Percentiles rank a stretch among this genome's conserved stretches.
These are phyloP conservation scores for Aspergillus transmontanensis DNA, from an alignment of 2,329 filamentous ascomycete species.

Conservation along the genomic window DNA sequence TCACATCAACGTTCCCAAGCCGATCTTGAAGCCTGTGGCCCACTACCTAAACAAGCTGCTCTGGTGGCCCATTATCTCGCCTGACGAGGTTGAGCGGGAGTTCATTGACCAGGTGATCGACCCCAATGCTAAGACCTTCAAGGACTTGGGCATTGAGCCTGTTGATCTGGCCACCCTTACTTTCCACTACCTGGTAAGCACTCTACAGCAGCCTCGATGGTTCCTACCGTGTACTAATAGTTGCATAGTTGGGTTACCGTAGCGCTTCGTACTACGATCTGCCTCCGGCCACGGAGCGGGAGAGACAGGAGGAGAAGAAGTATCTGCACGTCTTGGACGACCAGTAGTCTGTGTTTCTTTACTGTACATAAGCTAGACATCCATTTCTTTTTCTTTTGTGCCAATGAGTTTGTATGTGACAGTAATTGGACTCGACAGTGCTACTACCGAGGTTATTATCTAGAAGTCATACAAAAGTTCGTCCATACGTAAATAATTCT, in stretches of 20 bases:
- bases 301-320: constrained; percentile 93
- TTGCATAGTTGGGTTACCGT: constrained; percentile 78
- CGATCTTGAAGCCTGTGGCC: constrained; percentile 73
- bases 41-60: constrained; percentile 75
- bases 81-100: constrained; percentile 86
- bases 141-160: constrained; percentile 87
- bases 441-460: not conserved
- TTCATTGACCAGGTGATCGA: constrained; percentile 94
- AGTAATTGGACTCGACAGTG: not conserved
- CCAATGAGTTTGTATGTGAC: not conserved
- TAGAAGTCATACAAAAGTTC: not conserved
- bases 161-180: constrained; percentile 83
- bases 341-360: constrained; percentile 59
- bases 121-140: constrained; percentile 88
- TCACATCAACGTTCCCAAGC: constrained; percentile 88
- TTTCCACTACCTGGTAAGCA: constrained; percentile 86
- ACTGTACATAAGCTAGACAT: constrained; percentile 46
- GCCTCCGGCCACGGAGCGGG: constrained; percentile 89
- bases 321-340: constrained; percentile 93
- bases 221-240: constrained; percentile 17
- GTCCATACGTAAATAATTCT: not conserved
- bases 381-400: constrained; percentile 38
- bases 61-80: constrained; percentile 85
- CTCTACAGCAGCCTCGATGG: not conserved
- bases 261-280: constrained; percentile 88